A percentile compares a stretch with the other conserved stretches of the same genome.
Conservation (phyloP, 2,329 filamentous ascomycete species). For the Scedosporium minutisporum region DNA sequence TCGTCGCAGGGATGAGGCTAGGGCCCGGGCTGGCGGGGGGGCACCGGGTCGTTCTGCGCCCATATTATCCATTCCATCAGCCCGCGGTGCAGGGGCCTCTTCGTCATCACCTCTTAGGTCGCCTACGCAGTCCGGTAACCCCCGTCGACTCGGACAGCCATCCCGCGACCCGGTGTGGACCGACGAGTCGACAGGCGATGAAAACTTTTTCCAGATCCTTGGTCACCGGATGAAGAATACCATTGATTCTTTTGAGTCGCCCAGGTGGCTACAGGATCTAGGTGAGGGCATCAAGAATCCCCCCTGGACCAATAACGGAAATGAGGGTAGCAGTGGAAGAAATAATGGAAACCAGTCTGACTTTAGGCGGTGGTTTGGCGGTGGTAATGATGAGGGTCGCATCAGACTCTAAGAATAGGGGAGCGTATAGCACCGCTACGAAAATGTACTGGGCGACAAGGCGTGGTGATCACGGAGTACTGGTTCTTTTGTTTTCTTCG, state of each 20-base stretch:
- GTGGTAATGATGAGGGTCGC: conserved; percentile 27
- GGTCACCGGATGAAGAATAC: conserved; percentile 86
- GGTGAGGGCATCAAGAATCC: conserved; percentile 63
- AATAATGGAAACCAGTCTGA: conserved; percentile 25
- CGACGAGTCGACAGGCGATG: conserved; percentile 57
- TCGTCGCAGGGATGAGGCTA: conserved; percentile 35
- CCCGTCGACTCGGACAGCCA: conserved; percentile 6
- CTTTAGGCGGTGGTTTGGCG: conserved; percentile 50
- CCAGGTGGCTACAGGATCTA: conserved; percentile 71
- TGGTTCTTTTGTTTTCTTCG: not conserved
- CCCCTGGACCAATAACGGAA: conserved; percentile 63
- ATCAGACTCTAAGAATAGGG: conserved; percentile 11
- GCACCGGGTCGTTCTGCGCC: conserved; percentile 28
- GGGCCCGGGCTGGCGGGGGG: conserved; percentile 20
- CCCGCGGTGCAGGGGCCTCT: conserved; percentile 21
- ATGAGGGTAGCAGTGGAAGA: conserved; percentile 19
- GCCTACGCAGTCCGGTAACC: conserved; percentile 19
- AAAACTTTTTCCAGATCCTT: conserved; percentile 75
- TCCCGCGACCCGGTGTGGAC: conserved; percentile 18
- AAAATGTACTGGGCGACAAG: not conserved
- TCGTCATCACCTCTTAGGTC: conserved; percentile 13
- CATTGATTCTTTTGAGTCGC: conserved; percentile 70
- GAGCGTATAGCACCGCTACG: not conserved
- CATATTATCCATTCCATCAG: conserved; percentile 37
- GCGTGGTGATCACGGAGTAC: not conserved